phyloP scores from a whole-genome alignment of 2,329 filamentous ascomycete genomes.

The Alternaria hordeiaustralica region DNA sequence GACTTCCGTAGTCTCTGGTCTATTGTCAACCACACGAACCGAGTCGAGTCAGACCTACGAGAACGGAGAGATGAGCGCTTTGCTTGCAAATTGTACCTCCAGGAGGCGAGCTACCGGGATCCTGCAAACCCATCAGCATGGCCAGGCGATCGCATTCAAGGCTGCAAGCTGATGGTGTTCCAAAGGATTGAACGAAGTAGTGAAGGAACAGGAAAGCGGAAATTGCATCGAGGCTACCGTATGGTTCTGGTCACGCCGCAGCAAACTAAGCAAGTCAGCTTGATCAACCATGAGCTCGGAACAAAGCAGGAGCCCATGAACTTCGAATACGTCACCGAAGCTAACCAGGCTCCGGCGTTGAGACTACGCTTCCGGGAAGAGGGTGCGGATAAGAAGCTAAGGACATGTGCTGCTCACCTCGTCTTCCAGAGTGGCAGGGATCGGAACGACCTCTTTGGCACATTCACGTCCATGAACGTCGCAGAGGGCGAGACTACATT shows the following conservation, averaged over 20 bases:
- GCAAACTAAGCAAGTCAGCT: slow-evolving; percentile 77
- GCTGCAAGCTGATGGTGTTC: slow-evolving; percentile 77
- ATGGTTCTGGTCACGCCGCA: slow-evolving; percentile 79
- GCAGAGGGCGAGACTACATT: slow-evolving; percentile 72
- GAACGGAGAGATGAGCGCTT: slow-evolving; percentile 72
- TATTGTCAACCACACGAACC: slow-evolving; percentile 83
- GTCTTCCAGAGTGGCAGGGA: slow-evolving; percentile 78
- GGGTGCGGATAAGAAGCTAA: slow-evolving; percentile 53
- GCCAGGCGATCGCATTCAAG: slow-evolving; percentile 73
- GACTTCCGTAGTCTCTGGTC: slow-evolving; percentile 82
- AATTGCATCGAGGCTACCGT: slow-evolving; percentile 79
- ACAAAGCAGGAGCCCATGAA: slow-evolving; percentile 70
- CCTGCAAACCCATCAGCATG: slow-evolving; percentile 73
- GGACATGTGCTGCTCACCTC: slow-evolving; percentile 71
- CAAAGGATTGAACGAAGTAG: slow-evolving; percentile 72
- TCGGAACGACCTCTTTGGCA: slow-evolving; percentile 72
- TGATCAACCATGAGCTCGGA: slow-evolving; percentile 72
- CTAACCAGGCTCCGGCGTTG: slow-evolving; percentile 72
- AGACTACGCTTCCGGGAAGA: slow-evolving; percentile 72
- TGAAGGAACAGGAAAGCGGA: slow-evolving; percentile 74
- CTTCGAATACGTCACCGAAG: slow-evolving; percentile 68
- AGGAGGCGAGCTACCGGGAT: slow-evolving; percentile 82
- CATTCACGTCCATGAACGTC: slow-evolving; percentile 75
- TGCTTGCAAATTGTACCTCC: slow-evolving; percentile 72
- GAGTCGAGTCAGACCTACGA: slow-evolving; percentile 74